Base-by-base conservation (phyloP, 305 asterid genomes). In the Coffea humblotiana region DNA sequence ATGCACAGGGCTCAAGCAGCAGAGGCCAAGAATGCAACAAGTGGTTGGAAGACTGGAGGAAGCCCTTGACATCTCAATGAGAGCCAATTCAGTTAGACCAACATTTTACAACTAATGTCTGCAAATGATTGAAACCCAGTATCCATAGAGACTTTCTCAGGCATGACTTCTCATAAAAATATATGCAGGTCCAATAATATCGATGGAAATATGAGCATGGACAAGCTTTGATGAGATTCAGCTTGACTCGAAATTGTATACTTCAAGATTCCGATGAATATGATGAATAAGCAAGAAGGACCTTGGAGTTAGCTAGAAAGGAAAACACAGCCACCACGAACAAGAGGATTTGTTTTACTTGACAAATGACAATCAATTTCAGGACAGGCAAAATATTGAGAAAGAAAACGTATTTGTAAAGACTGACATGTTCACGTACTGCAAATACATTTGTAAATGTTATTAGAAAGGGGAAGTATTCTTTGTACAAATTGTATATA, bases 1-100 rank as follows among this genome's bases (percentile, higher is more conserved):
- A 1, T 91, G 98, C 77, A 90, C 88, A 3, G 95, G 94, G 63
- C 79, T 84, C 71, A 93, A 92, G 89, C 92, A 89, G 72, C 92
- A 87, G 75, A 80, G 97, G 8, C 97, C 98, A 69, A 85, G 92
- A 19, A 93, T 93, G 94, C 90, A 86, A 52, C 85, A 60, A 66
- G 95, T 92, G 21, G 90, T 90, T 13, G 68, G 79, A 0, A 78
- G 81, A 77, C 86, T 92, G 52, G 88, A 89, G 75, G 87, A 87
- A 80, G 94, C 98, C 56, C 88, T 76, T 56, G 81, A 79, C 8
- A 78, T 92, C 69, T 88, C 96, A 10, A 45, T 83, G n/a, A 48
- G 76, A 81, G 37, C 37, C 15, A 77, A 71, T 51, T 87, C 87
- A 29, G 68, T 61, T 8, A 14, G 7, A 11, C 72, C 54, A 35